Evolutionary conservation across 768 basidiomycete species (phyloP), one percentile per base, ranked within the genome.

Genomic region (Hypholoma fasciculare): DNA sequence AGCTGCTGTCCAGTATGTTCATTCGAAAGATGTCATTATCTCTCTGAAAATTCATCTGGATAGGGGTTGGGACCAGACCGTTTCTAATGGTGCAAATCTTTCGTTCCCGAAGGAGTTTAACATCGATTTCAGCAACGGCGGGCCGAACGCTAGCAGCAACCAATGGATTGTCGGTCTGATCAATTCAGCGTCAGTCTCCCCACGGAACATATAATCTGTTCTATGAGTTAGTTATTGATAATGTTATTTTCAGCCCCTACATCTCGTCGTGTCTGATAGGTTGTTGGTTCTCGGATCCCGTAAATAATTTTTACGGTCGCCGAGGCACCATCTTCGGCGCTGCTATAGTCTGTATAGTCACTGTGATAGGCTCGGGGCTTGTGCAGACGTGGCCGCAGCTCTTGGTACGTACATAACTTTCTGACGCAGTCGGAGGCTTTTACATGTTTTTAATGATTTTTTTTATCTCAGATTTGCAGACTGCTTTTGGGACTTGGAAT

Each of bases 101-200:
- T 78, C 77, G 13, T 85, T 83, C 67, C 81, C 83, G 2, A 19
- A 61, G 3, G 76, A 76, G 54, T 80, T 86, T 56, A 73, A 74
- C 36, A 81, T 86, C 56, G 52, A 54, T 26, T 30, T 58, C 27
- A 65, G 53, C 19, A 57, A 56, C 1, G 62, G 63, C 14, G 61
- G 62, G 39, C 74, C 75, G 11, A 66, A 76, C 49, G 59, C 64
- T 16, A 56, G 58, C 16, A 76, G 68, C 20, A 82, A 91, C 61
- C 71, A 83, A 58, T 90, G 88, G 88, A 71, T 90, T 8, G 77
- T 90, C 26, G 90, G 90, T 46, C 67, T 88, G 27, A 79, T 91
- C 50, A 91, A 91, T 65, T 77, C 88, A 8, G 89, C 71, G 74
- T 76, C 58, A 50, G 71, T 58, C 9, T 9, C 9, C 9, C 6